Conservation (phyloP, 2,329 filamentous ascomycete species). For the Fusarium camptoceras region DNA sequence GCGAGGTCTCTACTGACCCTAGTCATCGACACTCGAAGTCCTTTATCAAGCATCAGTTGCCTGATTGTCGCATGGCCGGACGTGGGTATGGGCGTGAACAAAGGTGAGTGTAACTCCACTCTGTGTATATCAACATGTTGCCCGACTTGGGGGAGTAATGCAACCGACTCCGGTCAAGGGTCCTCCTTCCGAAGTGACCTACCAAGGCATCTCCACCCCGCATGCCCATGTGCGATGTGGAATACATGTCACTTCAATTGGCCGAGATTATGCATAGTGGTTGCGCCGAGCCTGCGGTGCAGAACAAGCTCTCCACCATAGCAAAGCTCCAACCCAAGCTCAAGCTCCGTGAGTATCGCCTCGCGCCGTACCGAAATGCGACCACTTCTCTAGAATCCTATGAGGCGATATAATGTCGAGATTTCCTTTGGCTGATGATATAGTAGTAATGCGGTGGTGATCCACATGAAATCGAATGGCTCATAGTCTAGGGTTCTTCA, state of each 20-base stretch:
- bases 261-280: conserved; percentile 20
- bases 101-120: conserved; percentile 35
- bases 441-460: conserved; percentile 28
- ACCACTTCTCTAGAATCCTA: conserved; percentile 3
- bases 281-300: conserved; percentile 25
- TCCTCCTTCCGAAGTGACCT: conserved; percentile 18
- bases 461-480: conserved; percentile 12
- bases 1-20: conserved; percentile 22
- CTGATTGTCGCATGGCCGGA: conserved; percentile 40
- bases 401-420: background rate
- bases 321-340: conserved; percentile 20
- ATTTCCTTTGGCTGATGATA: background rate
- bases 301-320: conserved; percentile 28
- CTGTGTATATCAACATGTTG: conserved; percentile 27
- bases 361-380: conserved; percentile 35
- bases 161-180: conserved; percentile 26
- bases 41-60: conserved; percentile 29
- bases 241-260: conserved; percentile 31
- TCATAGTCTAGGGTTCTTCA: conserved; percentile 2
- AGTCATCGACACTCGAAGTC: conserved; percentile 7
- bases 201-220: conserved; percentile 32
- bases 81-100: conserved; percentile 32
- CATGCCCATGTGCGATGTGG: conserved; percentile 30
- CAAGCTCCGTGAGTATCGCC: conserved; percentile 17
- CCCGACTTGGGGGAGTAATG: conserved; percentile 16